These are phyloP conservation scores for Fusarium setosum DNA, from an alignment of 2,329 filamentous ascomycete genomes.

Conservation along the genomic window DNA sequence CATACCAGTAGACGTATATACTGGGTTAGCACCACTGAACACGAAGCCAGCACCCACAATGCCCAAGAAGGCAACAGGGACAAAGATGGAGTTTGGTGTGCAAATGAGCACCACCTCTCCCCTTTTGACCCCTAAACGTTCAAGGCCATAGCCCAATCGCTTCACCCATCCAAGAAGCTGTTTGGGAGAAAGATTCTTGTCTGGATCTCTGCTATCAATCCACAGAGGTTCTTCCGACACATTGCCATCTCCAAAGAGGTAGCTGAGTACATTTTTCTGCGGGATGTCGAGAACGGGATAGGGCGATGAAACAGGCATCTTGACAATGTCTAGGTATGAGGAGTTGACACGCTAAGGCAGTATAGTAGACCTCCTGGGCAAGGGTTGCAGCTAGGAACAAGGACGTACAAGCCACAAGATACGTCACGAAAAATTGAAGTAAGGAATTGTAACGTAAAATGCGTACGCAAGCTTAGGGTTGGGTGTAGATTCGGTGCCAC, in stretches of 20 bases:
- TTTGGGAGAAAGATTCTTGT: constrained; percentile 57
- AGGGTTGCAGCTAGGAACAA: too few species aligned
- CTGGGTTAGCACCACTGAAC: constrained; percentile 66
- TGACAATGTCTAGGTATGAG: neutral
- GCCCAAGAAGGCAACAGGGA: constrained; percentile 65
- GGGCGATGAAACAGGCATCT: constrained; percentile 56
- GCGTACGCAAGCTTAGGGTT: neutral
- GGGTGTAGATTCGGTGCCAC: neutral
- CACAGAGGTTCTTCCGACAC: constrained; percentile 61
- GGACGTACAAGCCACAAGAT: too few species aligned
- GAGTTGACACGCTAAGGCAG: neutral
- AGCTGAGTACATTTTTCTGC: constrained; percentile 56
- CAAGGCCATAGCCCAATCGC: constrained; percentile 61
- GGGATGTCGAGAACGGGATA: constrained; percentile 57
- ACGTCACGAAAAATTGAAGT: neutral
- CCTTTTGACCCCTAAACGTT: constrained; percentile 55
- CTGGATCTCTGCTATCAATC: constrained; percentile 61
- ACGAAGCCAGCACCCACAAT: constrained; percentile 63
- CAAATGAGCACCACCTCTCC: constrained; percentile 66
- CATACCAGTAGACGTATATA: constrained; percentile 60
- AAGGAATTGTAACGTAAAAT: neutral
- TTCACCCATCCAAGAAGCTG: constrained; percentile 63
- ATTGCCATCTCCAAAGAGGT: constrained; percentile 47
- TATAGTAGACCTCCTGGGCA: too few species aligned
- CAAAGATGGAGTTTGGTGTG: constrained; percentile 65